phyloP scores from a whole-genome alignment of 768 basidiomycete species.

The Mycena filopes region DNA sequence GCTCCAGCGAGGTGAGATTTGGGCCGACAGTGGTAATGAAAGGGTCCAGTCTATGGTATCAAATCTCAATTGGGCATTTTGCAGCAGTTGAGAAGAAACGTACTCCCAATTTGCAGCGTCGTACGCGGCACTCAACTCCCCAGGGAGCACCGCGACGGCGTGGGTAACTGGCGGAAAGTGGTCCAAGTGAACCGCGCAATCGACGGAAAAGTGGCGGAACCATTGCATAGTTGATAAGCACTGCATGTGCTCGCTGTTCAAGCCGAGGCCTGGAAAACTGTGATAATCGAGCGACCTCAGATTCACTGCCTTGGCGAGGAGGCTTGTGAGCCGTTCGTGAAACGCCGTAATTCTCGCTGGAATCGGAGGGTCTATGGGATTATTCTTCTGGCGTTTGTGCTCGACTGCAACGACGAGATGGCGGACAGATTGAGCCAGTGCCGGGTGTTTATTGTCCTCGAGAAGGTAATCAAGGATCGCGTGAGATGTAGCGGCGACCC shows the following conservation, averaged over 20 bases:
- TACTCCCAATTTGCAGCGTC: constrained; percentile 27
- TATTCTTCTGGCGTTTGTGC: neutral
- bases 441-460: neutral
- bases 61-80: neutral
- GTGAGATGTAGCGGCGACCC: constrained; percentile 16
- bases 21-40: constrained; percentile 28
- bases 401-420: constrained; percentile 4
- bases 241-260: constrained; percentile 16
- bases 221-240: constrained; percentile 7
- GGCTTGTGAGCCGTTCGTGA: neutral
- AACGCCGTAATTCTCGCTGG: neutral
- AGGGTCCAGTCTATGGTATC: constrained; percentile 20
- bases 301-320: constrained; percentile 4
- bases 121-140: constrained; percentile 13
- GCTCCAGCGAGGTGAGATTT: constrained; percentile 26
- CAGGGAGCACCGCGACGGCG: constrained; percentile 3
- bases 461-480: constrained; percentile 12
- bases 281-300: constrained; percentile 34
- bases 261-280: constrained; percentile 12
- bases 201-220: constrained; percentile 15
- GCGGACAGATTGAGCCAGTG: constrained; percentile 2
- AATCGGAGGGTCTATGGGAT: neutral
- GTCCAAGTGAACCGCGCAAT: constrained; percentile 17
- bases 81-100: neutral
- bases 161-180: neutral